Base-by-base conservation (phyloP, 352 stramenopile genomes). In the Thraustochytrium sp. region DNA sequence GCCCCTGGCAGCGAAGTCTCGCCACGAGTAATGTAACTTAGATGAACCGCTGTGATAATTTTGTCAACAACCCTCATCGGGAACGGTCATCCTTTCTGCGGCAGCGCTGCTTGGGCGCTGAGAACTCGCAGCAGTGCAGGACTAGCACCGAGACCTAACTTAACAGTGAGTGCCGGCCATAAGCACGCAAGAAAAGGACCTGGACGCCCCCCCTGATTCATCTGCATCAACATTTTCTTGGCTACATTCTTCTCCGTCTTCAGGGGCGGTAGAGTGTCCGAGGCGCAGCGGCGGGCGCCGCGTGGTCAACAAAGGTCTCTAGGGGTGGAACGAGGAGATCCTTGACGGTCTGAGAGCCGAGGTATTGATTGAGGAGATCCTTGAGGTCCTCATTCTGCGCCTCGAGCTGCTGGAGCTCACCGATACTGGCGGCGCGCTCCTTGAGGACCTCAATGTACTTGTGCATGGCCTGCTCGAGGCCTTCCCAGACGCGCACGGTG, bases 311-410 rank as follows among this genome's bases (percentile, higher is more conserved):
- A 21, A 77, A 36, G 9, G 68, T 80, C 53, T 80, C 68, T 26
- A 80, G 63, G 9, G 83, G 83, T 18, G 83, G 38, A 4, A 86
- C 62, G 16, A 84, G 29, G 4, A 86, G 38, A 38, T 86, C 76
- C 37, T 82, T 21, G 3, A 87, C 85, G 23, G 87, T 53, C 13
- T 86, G 37, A 26, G 83, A 59, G 29, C 89, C 90, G 13, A 96
- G 85, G 76, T 97, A 96, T 63, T 96, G 91, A 65, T 95, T 94
- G 40, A 97, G 87, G 31, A 97, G 84, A 34, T 86, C 89, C 87
- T 96, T 97, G 75, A 97, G 91, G 87, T 97, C 89, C 16, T 85
- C 82, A 78, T 97, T 97, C 83, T 97, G 91, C 42, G 84, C 73
- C 63, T 93, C 90, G 49, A 97, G 90, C 37, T 64, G 83, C 3